These are phyloP conservation scores for Coccomyxa sp. DNA, from an alignment of 139 green algal genomes.

Conservation along the genomic window DNA sequence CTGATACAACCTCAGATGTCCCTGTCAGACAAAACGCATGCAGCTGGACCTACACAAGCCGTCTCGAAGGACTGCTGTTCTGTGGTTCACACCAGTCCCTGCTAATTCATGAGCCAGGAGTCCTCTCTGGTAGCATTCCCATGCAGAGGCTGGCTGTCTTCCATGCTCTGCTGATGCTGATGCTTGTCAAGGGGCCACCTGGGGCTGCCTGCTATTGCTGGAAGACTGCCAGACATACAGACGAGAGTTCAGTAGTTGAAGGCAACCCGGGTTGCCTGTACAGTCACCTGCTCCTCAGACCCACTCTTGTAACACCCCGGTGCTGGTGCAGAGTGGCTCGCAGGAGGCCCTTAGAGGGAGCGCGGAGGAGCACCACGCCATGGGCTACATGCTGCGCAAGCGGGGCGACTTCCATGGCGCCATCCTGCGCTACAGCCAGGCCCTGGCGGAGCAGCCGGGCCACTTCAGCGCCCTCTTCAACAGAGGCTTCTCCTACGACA, in stretches of 20 bases:
- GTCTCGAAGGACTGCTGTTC: too few species aligned
- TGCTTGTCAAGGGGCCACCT: not conserved
- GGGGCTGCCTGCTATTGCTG: not conserved
- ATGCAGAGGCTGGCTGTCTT: not conserved
- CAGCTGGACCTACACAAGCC: too few species aligned
- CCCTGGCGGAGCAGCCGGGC: slow-evolving; percentile 48
- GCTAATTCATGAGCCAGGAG: too few species aligned
- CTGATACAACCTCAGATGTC: too few species aligned
- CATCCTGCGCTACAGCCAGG: slow-evolving; percentile 64
- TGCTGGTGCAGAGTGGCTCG: not conserved
- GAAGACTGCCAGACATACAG: not conserved
- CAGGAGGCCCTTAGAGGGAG: not conserved
- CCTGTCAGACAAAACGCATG: too few species aligned
- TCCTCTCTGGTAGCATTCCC: not conserved
- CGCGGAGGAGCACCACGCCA: slow-evolving; percentile 51
- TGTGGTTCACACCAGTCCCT: too few species aligned
- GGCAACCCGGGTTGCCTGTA: not conserved
- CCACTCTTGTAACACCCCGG: not conserved
- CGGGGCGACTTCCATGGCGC: slow-evolving; percentile 56
- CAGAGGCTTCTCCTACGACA: slow-evolving; percentile 78
- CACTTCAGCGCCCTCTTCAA: slow-evolving; percentile 89
- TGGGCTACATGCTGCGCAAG: slow-evolving; percentile 62
- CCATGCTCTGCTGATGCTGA: too few species aligned
- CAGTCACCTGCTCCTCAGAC: not conserved
- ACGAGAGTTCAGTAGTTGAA: not conserved